Evolutionary conservation across 805 yeast genomes (phyloP).

Genomic region (Kazachstania kunashirensis): DNA sequence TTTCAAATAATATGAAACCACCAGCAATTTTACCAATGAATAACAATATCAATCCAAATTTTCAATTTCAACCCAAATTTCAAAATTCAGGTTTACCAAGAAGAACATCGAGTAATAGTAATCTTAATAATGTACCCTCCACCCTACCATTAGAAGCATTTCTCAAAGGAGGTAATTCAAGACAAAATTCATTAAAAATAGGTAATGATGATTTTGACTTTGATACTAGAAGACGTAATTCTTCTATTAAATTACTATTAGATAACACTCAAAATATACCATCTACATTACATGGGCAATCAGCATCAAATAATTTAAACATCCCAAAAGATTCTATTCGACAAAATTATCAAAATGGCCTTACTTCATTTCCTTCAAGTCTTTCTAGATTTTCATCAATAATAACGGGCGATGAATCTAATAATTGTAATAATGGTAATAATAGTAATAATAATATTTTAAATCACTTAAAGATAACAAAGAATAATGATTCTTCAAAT

Average conservation of each 20-base stretch:
- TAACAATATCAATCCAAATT: conserved; percentile 1
- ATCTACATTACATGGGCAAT: not conserved
- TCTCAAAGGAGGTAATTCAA: conserved; percentile 10
- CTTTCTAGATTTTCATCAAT: conserved; percentile 8
- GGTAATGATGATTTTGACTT: conserved; percentile 27
- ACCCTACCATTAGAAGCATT: conserved; percentile 6
- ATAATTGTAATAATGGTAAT: not conserved
- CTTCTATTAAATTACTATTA: conserved; percentile 17
- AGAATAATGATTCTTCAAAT: no score
- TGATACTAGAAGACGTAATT: conserved; percentile 23
- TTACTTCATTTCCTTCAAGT: conserved; percentile 6
- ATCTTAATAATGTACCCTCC: not conserved
- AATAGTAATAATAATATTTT: not conserved
- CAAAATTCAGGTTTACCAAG: not conserved
- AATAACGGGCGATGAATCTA: not conserved
- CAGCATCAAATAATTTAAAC: not conserved
- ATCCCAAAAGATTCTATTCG: not conserved
- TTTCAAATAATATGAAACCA: conserved; percentile 16
- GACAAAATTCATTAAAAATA: conserved; percentile 26
- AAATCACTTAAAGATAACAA: no score
- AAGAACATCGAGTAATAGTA: not conserved
- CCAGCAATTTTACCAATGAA: conserved; percentile 15
- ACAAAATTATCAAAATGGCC: not conserved
- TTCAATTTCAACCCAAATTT: not conserved
- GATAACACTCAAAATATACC: conserved; percentile 3